A percentile compares a stretch with the other conserved stretches of the same genome.
phyloP scores from a whole-genome alignment of 139 green algal species.

The Tetradesmus obliquus region DNA sequence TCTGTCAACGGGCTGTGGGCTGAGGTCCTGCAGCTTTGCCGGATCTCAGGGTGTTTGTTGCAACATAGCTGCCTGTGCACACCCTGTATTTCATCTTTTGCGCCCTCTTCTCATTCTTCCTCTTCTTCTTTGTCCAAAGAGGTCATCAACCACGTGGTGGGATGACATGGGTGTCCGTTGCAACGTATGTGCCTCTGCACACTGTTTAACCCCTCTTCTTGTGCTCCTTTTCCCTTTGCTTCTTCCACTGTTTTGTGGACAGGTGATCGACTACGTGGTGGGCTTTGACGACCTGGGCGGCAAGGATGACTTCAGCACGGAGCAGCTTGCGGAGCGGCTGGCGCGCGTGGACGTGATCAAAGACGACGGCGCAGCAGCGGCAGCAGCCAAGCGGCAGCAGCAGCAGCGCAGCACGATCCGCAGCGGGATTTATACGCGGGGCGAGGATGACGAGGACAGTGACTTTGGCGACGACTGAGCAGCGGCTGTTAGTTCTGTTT shows the following conservation, averaged over 20 bases:
- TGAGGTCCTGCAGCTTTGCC: too few relatives aligned
- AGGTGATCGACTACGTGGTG: slow-evolving; percentile 72
- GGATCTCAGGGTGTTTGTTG: not conserved
- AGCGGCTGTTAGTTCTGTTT: not conserved
- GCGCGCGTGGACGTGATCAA: slow-evolving; percentile 45
- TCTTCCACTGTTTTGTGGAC: not conserved
- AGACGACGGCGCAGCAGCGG: slow-evolving; percentile 14
- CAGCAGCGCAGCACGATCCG: slow-evolving; percentile 45
- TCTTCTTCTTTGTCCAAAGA: too few relatives aligned
- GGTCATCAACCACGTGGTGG: too few relatives aligned
- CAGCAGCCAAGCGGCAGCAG: slow-evolving; percentile 39
- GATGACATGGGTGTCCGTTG: too few relatives aligned
- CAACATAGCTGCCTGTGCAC: not conserved
- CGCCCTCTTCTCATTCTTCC: too few relatives aligned
- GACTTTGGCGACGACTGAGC: slow-evolving; percentile 75
- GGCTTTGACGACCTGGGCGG: slow-evolving; percentile 77
- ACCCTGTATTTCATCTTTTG: too few relatives aligned
- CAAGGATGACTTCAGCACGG: slow-evolving; percentile 72
- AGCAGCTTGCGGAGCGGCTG: slow-evolving; percentile 65
- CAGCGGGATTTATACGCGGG: slow-evolving; percentile 55
- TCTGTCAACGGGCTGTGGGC: too few relatives aligned
- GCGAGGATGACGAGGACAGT: slow-evolving; percentile 81
- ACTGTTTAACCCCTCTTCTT: too few relatives aligned
- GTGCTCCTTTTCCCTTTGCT: not conserved
- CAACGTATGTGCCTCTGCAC: too few relatives aligned